Base-by-base conservation (phyloP, 2,329 filamentous ascomycete genomes). In the Hysterium pulicare region DNA sequence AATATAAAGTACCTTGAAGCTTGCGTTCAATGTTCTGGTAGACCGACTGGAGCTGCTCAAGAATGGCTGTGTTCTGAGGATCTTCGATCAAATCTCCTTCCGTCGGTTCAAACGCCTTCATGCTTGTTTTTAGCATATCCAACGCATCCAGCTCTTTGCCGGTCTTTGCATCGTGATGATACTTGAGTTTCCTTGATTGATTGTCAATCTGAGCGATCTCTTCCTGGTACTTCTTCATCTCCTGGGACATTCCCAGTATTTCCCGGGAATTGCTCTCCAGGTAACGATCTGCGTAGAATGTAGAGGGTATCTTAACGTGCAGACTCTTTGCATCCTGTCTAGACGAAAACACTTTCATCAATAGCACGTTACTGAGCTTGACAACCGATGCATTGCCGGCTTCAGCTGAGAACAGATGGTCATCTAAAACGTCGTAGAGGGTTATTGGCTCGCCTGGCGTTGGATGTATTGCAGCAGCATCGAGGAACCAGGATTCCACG, bases 251-350 rank as follows among this genome's bases (percentile, higher is more conserved):
- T 7, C 70, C 66, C 33, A 68, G 68, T 13, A 76, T 71, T 8
- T 70, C 54, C 2, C 69, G 67, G 42, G 71, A 68, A 45, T 76
- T 78, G 47, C 71, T 66, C 37, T 76, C 68, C 34, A 82, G 65
- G 56, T 84, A 84, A 34, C 80, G 73, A 61, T 84, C 81, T 4
- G 77, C 71, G 49, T 79, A 81, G 53, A 81, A 73, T 2, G 70
- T 67, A 2, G 71, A 57, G 3, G 79, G 79, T 15, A 82, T 69
- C 5, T 73, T 73, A 33, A 82, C 63, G 23, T 62, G 62, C 22
- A 71, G 54, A 53, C 67, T 42, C 53, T 49, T 59, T 51, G 62
- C 55, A 63, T 67, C 33, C 67, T 50, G 49, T 56, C 70, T 55
- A 2, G 57, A 50, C 3, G 55, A 51, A 7, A 42, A 56, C 21